These are phyloP conservation scores for Suhomyces chickasaworum DNA, from an alignment of 1,139 yeast species.

Conservation along the genomic window DNA sequence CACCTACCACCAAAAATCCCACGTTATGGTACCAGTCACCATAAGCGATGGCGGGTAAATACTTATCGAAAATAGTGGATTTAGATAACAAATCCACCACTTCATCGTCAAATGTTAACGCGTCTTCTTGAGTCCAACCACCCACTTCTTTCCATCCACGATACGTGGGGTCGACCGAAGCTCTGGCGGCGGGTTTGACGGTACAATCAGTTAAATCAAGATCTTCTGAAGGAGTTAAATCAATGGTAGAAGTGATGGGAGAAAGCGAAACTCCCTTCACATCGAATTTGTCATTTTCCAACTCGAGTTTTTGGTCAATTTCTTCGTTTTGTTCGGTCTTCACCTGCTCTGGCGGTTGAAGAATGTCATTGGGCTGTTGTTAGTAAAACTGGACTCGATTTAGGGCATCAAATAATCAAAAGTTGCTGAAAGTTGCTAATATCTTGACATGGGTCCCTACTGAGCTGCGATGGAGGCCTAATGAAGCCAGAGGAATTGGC, in stretches of 20 bases:
- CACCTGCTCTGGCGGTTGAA: slow-evolving; percentile 20
- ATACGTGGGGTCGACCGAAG: slow-evolving; percentile 62
- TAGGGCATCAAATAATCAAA: no score
- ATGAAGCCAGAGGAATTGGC: not conserved
- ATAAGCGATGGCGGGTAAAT: slow-evolving; percentile 68
- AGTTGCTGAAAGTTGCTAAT: no score
- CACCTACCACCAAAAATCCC: slow-evolving; percentile 65
- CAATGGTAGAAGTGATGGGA: slow-evolving; percentile 1
- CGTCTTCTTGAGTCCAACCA: slow-evolving; percentile 74
- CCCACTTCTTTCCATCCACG: slow-evolving; percentile 96
- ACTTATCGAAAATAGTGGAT: slow-evolving; percentile 69
- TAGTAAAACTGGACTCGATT: slow-evolving; percentile 9
- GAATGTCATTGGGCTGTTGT: slow-evolving; percentile 20
- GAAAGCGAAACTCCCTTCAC: slow-evolving; percentile 5
- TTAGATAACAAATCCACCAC: slow-evolving; percentile 64
- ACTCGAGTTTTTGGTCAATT: slow-evolving; percentile 10
- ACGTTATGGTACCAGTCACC: slow-evolving; percentile 97
- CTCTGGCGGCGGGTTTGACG: slow-evolving; percentile 51
- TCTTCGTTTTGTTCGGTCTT: slow-evolving; percentile 13
- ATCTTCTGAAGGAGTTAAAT: slow-evolving; percentile 19
- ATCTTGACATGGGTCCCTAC: not conserved
- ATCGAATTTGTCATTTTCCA: not conserved
- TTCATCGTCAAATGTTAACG: slow-evolving; percentile 68
- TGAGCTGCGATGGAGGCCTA: not conserved
- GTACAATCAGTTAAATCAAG: slow-evolving; percentile 36